Conservation (phyloP, 805 yeast species). For the Starmerella sp. region DNA sequence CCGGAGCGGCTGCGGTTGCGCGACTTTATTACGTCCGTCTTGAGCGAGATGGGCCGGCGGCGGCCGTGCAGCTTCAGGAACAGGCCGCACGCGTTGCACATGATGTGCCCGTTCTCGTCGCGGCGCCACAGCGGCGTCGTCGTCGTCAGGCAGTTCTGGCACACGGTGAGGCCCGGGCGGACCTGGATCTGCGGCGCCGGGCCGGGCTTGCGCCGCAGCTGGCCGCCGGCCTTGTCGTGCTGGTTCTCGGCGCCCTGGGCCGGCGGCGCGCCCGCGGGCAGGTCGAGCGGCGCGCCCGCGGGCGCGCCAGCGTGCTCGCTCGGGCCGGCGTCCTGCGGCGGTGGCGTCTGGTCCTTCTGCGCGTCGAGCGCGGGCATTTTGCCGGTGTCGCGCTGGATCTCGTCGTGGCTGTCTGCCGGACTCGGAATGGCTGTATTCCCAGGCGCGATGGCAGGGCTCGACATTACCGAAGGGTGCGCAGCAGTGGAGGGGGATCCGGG, state of each 20-base stretch:
- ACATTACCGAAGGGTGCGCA: neutral
- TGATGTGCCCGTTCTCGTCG: conserved; percentile 82
- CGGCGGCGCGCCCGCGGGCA: neutral
- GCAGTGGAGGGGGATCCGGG: neutral
- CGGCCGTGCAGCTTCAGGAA: conserved; percentile 89
- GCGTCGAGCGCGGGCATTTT: neutral
- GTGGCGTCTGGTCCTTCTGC: neutral
- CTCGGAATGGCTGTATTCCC: conserved; percentile 3
- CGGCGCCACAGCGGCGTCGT: conserved; percentile 95
- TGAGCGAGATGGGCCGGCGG: conserved; percentile 79
- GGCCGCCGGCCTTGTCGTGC: conserved; percentile 2
- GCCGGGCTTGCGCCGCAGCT: conserved; percentile 13
- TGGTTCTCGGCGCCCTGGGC: neutral
- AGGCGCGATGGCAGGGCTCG: conserved; percentile 8
- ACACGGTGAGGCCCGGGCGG: conserved; percentile 27
- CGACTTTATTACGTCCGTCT: conserved; percentile 86
- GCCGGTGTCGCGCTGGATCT: neutral
- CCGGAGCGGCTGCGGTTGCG: conserved; percentile 48
- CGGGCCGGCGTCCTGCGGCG: neutral
- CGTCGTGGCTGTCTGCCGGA: conserved; percentile 9
- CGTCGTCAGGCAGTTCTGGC: conserved; percentile 83
- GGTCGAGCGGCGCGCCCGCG: no score
- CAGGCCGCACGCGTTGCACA: conserved; percentile 95
- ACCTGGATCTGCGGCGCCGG: conserved; percentile 18
- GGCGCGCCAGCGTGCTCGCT: neutral